Conservation (phyloP, 306 rosid species). For the Cicer judaicum region DNA sequence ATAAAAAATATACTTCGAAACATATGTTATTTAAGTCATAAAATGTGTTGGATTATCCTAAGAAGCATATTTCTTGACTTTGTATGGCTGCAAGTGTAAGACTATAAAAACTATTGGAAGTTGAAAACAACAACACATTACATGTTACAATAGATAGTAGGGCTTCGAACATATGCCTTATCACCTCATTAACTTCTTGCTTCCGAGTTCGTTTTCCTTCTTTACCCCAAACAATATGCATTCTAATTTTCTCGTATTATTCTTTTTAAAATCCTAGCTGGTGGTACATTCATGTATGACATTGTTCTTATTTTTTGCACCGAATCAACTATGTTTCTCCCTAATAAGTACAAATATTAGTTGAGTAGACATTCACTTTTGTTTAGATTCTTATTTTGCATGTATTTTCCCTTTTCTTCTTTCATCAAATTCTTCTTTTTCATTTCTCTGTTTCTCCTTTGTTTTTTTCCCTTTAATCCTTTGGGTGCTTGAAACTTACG, state of each 20-base stretch:
- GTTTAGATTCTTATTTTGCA: not conserved
- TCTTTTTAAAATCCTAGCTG: not conserved
- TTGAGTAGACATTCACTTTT: not conserved
- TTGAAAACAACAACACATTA: not conserved
- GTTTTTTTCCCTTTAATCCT: not conserved
- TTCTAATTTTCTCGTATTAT: conserved; percentile 22
- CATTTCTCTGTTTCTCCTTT: conserved; percentile 8
- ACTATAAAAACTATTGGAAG: conserved; percentile 5
- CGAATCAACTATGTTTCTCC: conserved; percentile 1
- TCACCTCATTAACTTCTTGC: not conserved
- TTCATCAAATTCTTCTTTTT: conserved; percentile 29
- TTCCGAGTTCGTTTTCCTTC: conserved; percentile 2
- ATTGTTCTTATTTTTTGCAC: not conserved
- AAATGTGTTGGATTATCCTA: not conserved
- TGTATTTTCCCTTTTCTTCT: conserved; percentile 10
- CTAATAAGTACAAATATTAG: conserved; percentile 2
- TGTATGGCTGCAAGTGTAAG: not conserved
- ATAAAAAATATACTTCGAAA: not conserved
- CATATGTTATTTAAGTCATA: not conserved
- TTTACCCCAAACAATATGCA: conserved; percentile 3
- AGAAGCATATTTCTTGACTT: conserved; percentile 1
- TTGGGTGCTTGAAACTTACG: conserved; percentile 34
- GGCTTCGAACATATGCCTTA: not conserved
- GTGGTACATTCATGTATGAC: not conserved
- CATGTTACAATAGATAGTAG: not conserved